Conservation (phyloP, 179 eudicot species). For the Dionaea muscipula region DNA sequence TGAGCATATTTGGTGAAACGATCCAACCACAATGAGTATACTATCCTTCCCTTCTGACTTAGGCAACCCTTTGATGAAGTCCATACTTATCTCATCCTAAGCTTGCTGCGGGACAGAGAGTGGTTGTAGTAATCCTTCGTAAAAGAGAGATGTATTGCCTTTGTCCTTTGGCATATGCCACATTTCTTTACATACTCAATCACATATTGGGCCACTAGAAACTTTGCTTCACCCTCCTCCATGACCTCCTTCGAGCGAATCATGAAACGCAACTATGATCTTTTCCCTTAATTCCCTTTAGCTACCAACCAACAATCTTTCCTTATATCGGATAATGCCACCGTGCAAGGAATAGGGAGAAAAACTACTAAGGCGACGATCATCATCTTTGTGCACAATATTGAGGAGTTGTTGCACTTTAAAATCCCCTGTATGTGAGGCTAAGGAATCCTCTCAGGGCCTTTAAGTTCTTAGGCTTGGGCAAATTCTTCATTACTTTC, state of each 20-base stretch:
- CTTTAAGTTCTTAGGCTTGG: not conserved
- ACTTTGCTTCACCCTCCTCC: not conserved
- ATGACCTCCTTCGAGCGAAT: not conserved
- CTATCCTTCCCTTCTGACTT: slow-evolving; percentile 4
- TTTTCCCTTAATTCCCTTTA: not conserved
- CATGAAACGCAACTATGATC: not conserved
- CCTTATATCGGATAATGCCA: not conserved
- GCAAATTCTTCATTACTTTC: not conserved
- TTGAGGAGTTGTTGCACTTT: too few species aligned
- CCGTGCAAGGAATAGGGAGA: not conserved
- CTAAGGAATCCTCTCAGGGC: not conserved
- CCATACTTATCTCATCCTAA: slow-evolving; percentile 11
- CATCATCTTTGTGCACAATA: too few species aligned
- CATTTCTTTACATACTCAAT: not conserved
- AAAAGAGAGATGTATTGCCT: not conserved
- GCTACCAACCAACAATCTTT: not conserved
- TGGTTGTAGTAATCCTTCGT: slow-evolving; percentile 8
- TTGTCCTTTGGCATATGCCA: not conserved
- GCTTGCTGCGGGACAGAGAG: slow-evolving; percentile 1
- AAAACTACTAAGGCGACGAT: too few species aligned
- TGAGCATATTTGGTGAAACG: slow-evolving; percentile 6
- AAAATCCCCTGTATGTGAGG: not conserved
- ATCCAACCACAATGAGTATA: slow-evolving; percentile 13
- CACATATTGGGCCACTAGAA: not conserved
- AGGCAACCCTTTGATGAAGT: slow-evolving; percentile 11